Evolutionary conservation across 495 filamentous ascomycete genomes (phyloP), one percentile per base, ranked within the genome.

Genomic region (Penicillium nucicola): DNA sequence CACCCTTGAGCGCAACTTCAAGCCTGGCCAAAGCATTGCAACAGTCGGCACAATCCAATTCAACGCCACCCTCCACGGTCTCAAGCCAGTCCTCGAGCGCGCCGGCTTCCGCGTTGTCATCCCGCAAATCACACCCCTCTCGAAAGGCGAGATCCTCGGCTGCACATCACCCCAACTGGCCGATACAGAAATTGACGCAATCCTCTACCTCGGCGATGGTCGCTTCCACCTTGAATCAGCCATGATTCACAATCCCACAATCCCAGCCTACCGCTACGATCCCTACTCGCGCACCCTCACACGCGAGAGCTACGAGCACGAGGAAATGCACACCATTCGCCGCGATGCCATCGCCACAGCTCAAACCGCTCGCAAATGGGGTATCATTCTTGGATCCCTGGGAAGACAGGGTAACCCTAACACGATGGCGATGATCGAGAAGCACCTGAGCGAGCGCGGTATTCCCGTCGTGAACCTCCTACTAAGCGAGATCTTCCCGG

Each of bases 1-100:
- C 1, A 95, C 92, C 0, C 66, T 99, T n/a, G 86, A 89, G 60
- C 83, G 88, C 20, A 97, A 97, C 65, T 96, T 97, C 62, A 71
- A 82, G 7, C 61, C 87, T 0, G 88, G 88, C 3, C 93, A 93
- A 65, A 90, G 85, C 1, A 82, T 99, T 38, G 93, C 95, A 4
- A 80, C 96, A 50, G 91, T 99, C 0, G 93, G 92, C 13, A 99
- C 93, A 4, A 99, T 99, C 51, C 93, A 99, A 60, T 99, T 99
- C 77, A 99, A 99, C 69, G 87, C 90, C 6, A 95, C 93, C 0
- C 83, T 99, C 22, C 93, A 99, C 68, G 86, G 84, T 13, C 78
- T 92, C 9, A 83, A 83, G 46, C 76, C 85, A 8, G 75, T 81
- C 0, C 78, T 99, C 5, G 88, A 96, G 49, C 80, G 79, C 30